Evolutionary conservation across 192 early-diverging fungal species (phyloP).

Genomic region (Coemansia furcata): DNA sequence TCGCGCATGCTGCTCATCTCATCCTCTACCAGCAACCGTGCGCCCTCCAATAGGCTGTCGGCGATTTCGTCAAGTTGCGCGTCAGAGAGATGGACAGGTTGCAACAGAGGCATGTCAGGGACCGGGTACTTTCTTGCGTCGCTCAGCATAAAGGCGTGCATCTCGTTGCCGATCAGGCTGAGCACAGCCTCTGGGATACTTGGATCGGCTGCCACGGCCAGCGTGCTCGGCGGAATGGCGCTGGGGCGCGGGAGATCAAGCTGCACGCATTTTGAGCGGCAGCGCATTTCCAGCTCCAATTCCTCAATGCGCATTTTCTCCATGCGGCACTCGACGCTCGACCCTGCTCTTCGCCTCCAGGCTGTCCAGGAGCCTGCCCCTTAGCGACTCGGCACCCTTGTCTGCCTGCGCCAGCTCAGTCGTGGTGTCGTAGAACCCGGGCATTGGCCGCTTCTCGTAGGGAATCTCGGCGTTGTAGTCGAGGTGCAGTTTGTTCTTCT

Average conservation of each 20-base stretch:
- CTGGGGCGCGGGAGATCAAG: slow-evolving; percentile 73
- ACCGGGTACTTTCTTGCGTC: slow-evolving; percentile 75
- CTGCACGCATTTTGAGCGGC: slow-evolving; percentile 75
- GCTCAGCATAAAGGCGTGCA: slow-evolving; percentile 63
- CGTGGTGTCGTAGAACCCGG: slow-evolving; percentile 91
- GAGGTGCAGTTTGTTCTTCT: slow-evolving; percentile 63
- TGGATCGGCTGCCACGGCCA: slow-evolving; percentile 14
- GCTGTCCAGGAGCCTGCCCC: slow-evolving; percentile 68
- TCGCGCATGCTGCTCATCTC: too few species aligned
- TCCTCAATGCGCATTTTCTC: slow-evolving; percentile 55
- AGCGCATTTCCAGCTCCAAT: slow-evolving; percentile 50
- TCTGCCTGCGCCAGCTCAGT: slow-evolving; percentile 70
- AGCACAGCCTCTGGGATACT: slow-evolving; percentile 47
- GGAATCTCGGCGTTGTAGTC: slow-evolving; percentile 98
- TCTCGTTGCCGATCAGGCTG: slow-evolving; percentile 67
- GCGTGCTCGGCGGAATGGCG: slow-evolving; percentile 7
- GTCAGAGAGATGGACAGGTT: slow-evolving; percentile 10
- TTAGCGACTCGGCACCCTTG: slow-evolving; percentile 62
- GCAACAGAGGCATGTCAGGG: slow-evolving; percentile 57
- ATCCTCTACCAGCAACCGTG: too few species aligned
- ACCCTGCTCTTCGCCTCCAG: slow-evolving; percentile 82
- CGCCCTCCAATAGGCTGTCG: too few species aligned
- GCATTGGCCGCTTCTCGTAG: slow-evolving; percentile 81
- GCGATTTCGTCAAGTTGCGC: too few species aligned
- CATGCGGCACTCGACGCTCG: slow-evolving; percentile 68